Evolutionary conservation across 2,329 filamentous ascomycete species (phyloP).

Genomic region (Scortechinia acanthostroma): DNA sequence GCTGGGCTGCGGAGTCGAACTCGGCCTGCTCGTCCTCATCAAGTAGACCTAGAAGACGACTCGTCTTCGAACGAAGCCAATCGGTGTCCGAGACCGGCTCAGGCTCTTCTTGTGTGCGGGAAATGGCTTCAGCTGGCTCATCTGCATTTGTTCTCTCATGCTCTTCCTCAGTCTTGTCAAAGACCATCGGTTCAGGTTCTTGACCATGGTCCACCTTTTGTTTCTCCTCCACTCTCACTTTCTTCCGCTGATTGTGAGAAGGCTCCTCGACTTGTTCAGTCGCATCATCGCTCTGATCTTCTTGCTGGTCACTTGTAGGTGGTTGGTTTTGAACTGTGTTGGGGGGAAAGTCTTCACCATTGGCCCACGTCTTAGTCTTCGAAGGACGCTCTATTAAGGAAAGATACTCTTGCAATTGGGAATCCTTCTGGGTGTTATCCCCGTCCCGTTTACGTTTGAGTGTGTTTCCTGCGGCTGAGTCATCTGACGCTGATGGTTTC

Average conservation of each 20-base stretch:
- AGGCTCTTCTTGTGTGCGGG: no score
- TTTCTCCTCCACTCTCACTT: not conserved
- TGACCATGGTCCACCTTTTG: not conserved
- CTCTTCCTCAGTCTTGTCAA: not conserved
- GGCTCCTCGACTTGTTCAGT: not conserved
- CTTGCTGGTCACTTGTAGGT: not conserved
- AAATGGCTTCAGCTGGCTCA: no score
- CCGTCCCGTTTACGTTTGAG: constrained; percentile 19
- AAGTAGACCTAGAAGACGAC: constrained; percentile 74
- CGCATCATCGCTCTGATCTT: not conserved
- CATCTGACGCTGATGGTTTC: constrained; percentile 10
- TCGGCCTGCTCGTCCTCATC: constrained; percentile 57
- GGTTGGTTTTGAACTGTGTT: not conserved
- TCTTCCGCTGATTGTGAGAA: not conserved
- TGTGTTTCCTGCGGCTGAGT: constrained; percentile 13
- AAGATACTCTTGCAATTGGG: constrained; percentile 3
- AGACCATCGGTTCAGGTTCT: not conserved
- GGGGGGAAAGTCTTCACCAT: not conserved
- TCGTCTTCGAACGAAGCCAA: constrained; percentile 86
- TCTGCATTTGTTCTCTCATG: not conserved
- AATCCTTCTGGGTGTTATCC: constrained; percentile 3
- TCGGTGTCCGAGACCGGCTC: constrained; percentile 68
- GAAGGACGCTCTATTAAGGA: not conserved
- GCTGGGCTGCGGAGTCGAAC: constrained; percentile 7
- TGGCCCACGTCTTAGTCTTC: not conserved